Evolutionary conservation across 371 early-diverging fungal genomes (phyloP).

Genomic region (Mycotypha africana): DNA sequence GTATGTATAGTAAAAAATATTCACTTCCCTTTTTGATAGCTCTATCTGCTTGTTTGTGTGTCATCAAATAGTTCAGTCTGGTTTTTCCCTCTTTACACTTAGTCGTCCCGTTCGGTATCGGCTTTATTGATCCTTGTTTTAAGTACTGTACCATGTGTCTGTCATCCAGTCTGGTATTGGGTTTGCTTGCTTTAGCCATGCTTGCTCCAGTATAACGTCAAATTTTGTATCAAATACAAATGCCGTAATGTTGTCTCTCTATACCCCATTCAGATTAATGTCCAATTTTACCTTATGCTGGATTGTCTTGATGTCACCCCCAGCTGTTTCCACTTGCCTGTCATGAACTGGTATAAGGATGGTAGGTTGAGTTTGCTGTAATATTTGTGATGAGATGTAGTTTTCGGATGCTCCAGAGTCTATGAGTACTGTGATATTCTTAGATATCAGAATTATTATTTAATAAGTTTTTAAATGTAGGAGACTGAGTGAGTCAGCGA

Average conservation of each 20-base stretch:
- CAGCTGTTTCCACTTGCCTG: constrained; percentile 3
- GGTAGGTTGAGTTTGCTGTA: background rate
- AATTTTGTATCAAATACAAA: constrained; percentile 2
- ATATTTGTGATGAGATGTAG: background rate
- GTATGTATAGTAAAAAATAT: background rate
- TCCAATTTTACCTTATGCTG: background rate
- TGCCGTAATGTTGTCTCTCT: background rate
- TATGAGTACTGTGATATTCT: background rate
- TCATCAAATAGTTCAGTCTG: constrained; percentile 2
- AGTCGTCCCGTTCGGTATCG: constrained; percentile 17
- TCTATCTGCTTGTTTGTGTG: constrained; percentile 8
- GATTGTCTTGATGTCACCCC: constrained; percentile 1
- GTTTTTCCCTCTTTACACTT: constrained; percentile 27
- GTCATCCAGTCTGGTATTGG: constrained; percentile 2
- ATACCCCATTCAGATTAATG: background rate
- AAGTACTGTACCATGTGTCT: constrained; percentile 1
- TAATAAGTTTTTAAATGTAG: no score
- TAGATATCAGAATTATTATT: no score
- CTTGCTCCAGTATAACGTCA: constrained; percentile 1
- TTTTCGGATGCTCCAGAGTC: background rate
- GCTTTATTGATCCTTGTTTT: constrained; percentile 7
- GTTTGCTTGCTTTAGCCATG: constrained; percentile 3
- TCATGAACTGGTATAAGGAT: background rate
- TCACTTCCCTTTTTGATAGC: constrained; percentile 3
- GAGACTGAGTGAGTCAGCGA: no score